Conservation (phyloP, 2,329 filamentous ascomycete genomes). For the Botrytis galanthina region DNA sequence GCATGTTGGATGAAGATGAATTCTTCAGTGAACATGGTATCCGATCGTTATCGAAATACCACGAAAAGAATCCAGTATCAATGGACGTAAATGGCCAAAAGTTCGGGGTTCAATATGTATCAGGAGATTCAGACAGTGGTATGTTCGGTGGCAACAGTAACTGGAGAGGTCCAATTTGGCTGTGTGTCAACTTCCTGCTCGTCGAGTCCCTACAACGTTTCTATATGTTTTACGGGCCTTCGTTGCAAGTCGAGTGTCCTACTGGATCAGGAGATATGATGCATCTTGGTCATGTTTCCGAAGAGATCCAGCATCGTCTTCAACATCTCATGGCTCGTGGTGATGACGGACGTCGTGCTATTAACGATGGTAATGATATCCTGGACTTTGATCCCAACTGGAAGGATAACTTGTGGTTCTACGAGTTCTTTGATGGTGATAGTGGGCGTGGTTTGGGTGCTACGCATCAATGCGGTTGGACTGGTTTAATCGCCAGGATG, state of each 20-base stretch:
- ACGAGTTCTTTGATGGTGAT: slow-evolving; percentile 96
- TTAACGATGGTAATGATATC: slow-evolving; percentile 80
- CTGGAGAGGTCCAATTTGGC: slow-evolving; percentile 94
- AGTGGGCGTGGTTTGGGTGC: slow-evolving; percentile 84
- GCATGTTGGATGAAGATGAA: slow-evolving; percentile 92
- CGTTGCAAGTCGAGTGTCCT: slow-evolving; percentile 87
- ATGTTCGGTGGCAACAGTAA: slow-evolving; percentile 97
- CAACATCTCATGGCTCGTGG: slow-evolving; percentile 86
- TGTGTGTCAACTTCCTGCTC: slow-evolving; percentile 92
- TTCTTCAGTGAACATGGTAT: slow-evolving; percentile 91
- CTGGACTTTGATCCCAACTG: slow-evolving; percentile 91
- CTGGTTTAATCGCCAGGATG: slow-evolving; percentile 90
- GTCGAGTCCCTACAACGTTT: slow-evolving; percentile 94
- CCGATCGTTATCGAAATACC: slow-evolving; percentile 85
- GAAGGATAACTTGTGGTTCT: slow-evolving; percentile 93
- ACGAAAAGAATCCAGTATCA: slow-evolving; percentile 84
- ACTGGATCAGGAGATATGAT: slow-evolving; percentile 91
- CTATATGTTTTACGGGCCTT: slow-evolving; percentile 91
- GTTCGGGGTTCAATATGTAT: slow-evolving; percentile 85
- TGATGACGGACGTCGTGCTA: slow-evolving; percentile 81
- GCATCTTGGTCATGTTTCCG: slow-evolving; percentile 91
- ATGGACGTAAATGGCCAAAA: slow-evolving; percentile 94
- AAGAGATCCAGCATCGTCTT: slow-evolving; percentile 91
- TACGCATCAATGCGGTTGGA: slow-evolving; percentile 96
- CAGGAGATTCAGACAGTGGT: slow-evolving; percentile 94